Evolutionary conservation across 768 basidiomycete species (phyloP).

Genomic region (Pisolithus albus): DNA sequence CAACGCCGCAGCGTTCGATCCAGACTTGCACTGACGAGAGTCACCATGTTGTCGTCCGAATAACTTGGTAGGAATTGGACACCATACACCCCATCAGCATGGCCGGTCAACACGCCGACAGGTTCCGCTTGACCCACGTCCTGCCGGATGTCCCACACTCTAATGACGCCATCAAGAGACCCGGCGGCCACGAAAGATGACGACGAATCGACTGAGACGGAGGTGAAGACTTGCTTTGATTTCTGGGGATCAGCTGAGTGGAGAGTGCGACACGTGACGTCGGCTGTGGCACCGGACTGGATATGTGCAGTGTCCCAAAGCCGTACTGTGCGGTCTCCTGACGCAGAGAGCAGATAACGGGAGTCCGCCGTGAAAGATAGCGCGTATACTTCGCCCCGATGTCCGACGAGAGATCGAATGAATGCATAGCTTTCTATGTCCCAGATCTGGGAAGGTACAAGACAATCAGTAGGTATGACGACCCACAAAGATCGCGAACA

Average conservation of each 20-base stretch:
- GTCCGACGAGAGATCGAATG: conserved; percentile 26
- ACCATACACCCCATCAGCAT: conserved; percentile 25
- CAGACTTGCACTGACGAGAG: conserved; percentile 25
- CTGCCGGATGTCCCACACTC: conserved; percentile 44
- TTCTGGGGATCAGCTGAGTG: conserved; percentile 11
- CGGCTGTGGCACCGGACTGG: conserved; percentile 14
- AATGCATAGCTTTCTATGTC: conserved; percentile 18
- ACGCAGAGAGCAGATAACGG: conserved; percentile 28
- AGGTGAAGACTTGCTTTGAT: conserved; percentile 24
- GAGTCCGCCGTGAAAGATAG: conserved; percentile 31
- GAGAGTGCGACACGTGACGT: conserved; percentile 17
- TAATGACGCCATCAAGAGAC: conserved; percentile 43
- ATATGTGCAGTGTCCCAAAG: conserved; percentile 29
- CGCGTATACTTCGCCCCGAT: conserved; percentile 30
- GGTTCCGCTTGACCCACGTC: conserved; percentile 23
- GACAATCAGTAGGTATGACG: not conserved
- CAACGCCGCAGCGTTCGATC: conserved; percentile 35
- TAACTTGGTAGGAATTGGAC: conserved; percentile 25
- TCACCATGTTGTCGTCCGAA: conserved; percentile 20
- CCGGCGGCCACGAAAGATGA: conserved; percentile 46
- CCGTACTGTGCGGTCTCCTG: conserved; percentile 30
- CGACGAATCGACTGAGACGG: conserved; percentile 20
- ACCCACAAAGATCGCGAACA: not conserved
- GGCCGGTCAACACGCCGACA: conserved; percentile 19
- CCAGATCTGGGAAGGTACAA: conserved; percentile 22